Base-by-base conservation (phyloP, 2,329 filamentous ascomycete genomes). In the Monosporascus sp. region DNA sequence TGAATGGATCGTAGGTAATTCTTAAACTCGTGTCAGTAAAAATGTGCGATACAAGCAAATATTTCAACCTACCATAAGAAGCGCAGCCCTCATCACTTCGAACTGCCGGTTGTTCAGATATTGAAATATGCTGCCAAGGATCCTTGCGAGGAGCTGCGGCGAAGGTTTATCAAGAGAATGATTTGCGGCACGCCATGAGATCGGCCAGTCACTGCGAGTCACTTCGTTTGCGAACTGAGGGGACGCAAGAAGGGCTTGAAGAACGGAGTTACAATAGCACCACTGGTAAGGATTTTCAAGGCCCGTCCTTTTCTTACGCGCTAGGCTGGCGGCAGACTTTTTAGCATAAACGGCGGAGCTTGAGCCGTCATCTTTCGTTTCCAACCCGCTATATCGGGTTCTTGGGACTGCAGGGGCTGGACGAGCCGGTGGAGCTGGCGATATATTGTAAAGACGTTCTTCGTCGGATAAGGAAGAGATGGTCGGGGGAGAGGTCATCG, bases 221-320 rank as follows among this genome's bases (percentile, higher is more conserved):
- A 87, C 66, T 75, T 87, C 75, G 73, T 84, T 67, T 72, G 82
- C 75, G 80, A 96, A 80, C 72, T 83, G 71, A 65, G 82, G 66
- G 1, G 91, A 93, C 2, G 86, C 87, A 54, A 89, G 88, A 19
- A 97, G 74, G 56, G 88, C 88, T 70, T 97, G 93, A 26, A 97
- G 76, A 0, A 87, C 86, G n/a, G 90, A 87, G 70, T 96, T 97
- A 77, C 94, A 91, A 66, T 96, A 97, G 68, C 93, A 97, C 59
- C 88, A 92, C 47, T 88, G 86, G 1, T 85, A 83, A 41, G 91
- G 89, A 62, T 97, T 97, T 54, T 84, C 75, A 14, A 97, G 78
- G 0, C 93, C 92, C 11, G 90, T 88, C 80, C 64, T 69, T 50
- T 68, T 66, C 50, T 64, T 63, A 76, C 73, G 59, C 56, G 65